A percentile compares a stretch with the other conserved stretches of the same genome.
Evolutionary conservation across 306 rosid species (phyloP).

Genomic region (Fagus sylvatica): DNA sequence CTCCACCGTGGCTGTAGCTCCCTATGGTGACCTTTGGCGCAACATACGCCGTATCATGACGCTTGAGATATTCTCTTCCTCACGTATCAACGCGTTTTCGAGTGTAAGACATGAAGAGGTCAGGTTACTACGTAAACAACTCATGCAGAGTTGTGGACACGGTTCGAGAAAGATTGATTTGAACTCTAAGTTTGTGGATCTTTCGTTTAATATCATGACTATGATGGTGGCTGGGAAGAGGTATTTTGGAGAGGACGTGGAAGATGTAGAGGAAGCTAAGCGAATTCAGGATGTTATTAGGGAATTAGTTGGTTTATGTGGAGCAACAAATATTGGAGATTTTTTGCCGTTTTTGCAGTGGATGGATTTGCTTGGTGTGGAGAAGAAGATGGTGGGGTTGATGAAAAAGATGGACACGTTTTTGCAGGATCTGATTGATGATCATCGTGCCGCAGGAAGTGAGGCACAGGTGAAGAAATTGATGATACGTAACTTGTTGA

Average conservation of each 20-base stretch:
- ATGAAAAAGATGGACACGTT: conserved; percentile 17
- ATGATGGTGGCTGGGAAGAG: conserved; percentile 19
- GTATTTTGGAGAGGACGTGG: too few relatives aligned
- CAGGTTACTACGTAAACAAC: too few relatives aligned
- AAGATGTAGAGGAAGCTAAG: too few relatives aligned
- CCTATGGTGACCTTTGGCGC: conserved; percentile 36
- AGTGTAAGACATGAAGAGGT: too few relatives aligned
- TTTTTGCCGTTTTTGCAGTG: conserved; percentile 7
- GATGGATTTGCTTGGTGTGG: neutral
- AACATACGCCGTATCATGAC: neutral
- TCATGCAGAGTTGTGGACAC: too few relatives aligned
- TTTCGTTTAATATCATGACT: conserved; percentile 27
- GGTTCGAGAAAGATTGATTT: neutral
- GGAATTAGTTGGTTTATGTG: too few relatives aligned
- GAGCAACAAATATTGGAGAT: conserved; percentile 3
- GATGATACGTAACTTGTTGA: conserved; percentile 15
- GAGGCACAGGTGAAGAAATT: too few relatives aligned
- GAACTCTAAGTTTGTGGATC: conserved; percentile 3
- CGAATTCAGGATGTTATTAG: too few relatives aligned
- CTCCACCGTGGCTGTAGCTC: conserved; percentile 1
- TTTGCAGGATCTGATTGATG: neutral
- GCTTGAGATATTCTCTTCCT: too few relatives aligned
- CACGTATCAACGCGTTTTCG: too few relatives aligned
- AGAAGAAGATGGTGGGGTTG: conserved; percentile 24
- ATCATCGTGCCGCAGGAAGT: too few relatives aligned